Conservation (phyloP, 805 yeast genomes). For the Pichia paraexigua region DNA sequence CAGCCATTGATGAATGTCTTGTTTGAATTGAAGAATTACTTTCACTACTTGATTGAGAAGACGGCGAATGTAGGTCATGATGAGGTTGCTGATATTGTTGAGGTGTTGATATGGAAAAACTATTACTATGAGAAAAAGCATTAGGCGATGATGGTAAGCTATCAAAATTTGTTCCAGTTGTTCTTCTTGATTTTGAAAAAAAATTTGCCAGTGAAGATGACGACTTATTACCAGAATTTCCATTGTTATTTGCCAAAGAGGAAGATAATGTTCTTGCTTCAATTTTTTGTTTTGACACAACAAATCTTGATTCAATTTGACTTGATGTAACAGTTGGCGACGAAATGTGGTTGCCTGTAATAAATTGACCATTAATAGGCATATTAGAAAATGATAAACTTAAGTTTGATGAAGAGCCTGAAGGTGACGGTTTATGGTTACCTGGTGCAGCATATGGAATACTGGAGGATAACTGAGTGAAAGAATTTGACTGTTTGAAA, state of each 20-base stretch:
- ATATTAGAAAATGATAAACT: constrained; percentile 23
- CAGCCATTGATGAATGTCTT: constrained; percentile 74
- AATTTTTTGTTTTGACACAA: constrained; percentile 71
- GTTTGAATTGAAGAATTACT: constrained; percentile 30
- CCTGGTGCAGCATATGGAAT: constrained; percentile 73
- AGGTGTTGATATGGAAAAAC: not conserved
- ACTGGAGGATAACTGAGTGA: constrained; percentile 43
- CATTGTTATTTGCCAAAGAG: constrained; percentile 9
- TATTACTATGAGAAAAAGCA: not conserved
- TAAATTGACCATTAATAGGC: constrained; percentile 52
- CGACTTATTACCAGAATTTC: constrained; percentile 19
- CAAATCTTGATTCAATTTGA: constrained; percentile 77
- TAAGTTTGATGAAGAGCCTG: constrained; percentile 18
- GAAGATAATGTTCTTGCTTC: constrained; percentile 31
- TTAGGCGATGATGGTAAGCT: constrained; percentile 25
- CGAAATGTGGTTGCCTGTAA: constrained; percentile 55
- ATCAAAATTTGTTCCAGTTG: constrained; percentile 23
- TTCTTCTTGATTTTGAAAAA: constrained; percentile 39
- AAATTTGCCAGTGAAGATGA: constrained; percentile 44
- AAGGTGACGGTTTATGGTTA: constrained; percentile 31
- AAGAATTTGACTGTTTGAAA: constrained; percentile 18
- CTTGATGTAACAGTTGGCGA: constrained; percentile 58
- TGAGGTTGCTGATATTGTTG: constrained; percentile 3
- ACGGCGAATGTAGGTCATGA: constrained; percentile 21
- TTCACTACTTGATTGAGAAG: constrained; percentile 26